These are phyloP conservation scores for Tetracladium marchalianum DNA, from an alignment of 495 filamentous ascomycete genomes.

Conservation along the genomic window DNA sequence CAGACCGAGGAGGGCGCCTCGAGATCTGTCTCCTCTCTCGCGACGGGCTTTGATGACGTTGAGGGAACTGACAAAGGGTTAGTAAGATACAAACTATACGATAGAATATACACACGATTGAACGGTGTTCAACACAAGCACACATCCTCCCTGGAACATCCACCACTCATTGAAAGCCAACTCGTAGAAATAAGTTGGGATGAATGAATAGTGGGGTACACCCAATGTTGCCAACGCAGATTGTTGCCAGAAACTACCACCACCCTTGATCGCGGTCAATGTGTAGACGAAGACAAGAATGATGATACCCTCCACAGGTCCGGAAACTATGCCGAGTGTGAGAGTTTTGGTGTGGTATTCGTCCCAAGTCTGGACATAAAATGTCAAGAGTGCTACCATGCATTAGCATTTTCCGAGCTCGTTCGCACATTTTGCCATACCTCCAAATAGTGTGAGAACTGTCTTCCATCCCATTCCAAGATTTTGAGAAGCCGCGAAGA, in stretches of 20 bases:
- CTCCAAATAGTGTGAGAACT: slow-evolving; percentile 72
- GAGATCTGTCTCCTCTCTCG: slow-evolving; percentile 56
- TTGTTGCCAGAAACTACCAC: slow-evolving; percentile 87
- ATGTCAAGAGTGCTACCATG: slow-evolving; percentile 61
- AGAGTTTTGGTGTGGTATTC: slow-evolving; percentile 97
- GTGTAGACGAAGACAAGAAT: slow-evolving; percentile 74
- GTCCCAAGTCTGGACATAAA: slow-evolving; percentile 98
- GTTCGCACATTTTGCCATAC: slow-evolving; percentile 31
- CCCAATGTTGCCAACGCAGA: slow-evolving; percentile 65
- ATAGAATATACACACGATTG: slow-evolving; percentile 11
- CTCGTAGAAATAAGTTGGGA: slow-evolving; percentile 62
- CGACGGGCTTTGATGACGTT: slow-evolving; percentile 78
- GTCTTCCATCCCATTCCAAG: slow-evolving; percentile 90
- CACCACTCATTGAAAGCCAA: slow-evolving; percentile 86
- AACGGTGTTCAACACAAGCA: slow-evolving; percentile 74
- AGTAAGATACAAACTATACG: background rate
- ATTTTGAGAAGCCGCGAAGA: slow-evolving; percentile 87
- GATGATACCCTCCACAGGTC: slow-evolving; percentile 89
- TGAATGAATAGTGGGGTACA: slow-evolving; percentile 47
- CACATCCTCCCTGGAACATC: slow-evolving; percentile 76
- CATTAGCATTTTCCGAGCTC: slow-evolving; percentile 12
- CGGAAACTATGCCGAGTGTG: slow-evolving; percentile 84
- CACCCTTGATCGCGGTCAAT: slow-evolving; percentile 75
- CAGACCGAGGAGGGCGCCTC: slow-evolving; percentile 69
- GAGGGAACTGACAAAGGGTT: slow-evolving; percentile 42